Evolutionary conservation across 2,329 filamentous ascomycete species (phyloP).

Genomic region (Ceratocystis diversiconidia): DNA sequence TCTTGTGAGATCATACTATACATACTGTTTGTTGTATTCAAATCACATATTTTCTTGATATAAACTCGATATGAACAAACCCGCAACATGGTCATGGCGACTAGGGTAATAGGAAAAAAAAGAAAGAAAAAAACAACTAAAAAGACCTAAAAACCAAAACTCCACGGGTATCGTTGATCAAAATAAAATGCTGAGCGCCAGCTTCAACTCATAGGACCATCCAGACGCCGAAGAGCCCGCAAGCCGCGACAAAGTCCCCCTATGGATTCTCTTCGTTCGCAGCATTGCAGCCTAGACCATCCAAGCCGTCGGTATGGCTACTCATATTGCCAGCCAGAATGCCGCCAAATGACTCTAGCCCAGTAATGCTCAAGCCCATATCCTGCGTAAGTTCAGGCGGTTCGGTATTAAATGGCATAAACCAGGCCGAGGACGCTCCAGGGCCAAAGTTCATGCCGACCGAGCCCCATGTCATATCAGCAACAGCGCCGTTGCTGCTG

Average conservation of each 20-base stretch:
- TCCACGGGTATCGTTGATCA: conserved; percentile 5
- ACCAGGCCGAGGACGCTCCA: conserved; percentile 60
- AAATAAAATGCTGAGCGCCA: not conserved
- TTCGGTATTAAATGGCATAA: conserved; percentile 84
- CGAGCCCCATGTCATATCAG: not conserved
- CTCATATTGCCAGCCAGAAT: conserved; percentile 33
- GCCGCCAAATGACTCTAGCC: conserved; percentile 35
- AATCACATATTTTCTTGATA: too few species aligned
- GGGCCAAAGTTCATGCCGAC: conserved; percentile 22
- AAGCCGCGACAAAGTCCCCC: not conserved
- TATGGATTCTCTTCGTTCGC: not conserved
- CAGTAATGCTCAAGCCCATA: conserved; percentile 26
- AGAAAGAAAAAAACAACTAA: not conserved
- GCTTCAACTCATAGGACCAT: too few species aligned
- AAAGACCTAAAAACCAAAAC: not conserved
- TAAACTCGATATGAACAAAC: too few species aligned
- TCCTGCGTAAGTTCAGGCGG: conserved; percentile 49
- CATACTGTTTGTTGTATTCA: too few species aligned
- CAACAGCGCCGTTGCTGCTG: not conserved
- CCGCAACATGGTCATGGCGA: too few species aligned
- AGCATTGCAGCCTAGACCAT: conserved; percentile 6
- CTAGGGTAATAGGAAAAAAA: not conserved
- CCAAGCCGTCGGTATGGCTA: conserved; percentile 26
- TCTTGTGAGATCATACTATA: not conserved
- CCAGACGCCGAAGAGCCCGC: not conserved